These are phyloP conservation scores for Talaromyces proteolyticus DNA, from an alignment of 495 filamentous ascomycete species.

Conservation along the genomic window DNA sequence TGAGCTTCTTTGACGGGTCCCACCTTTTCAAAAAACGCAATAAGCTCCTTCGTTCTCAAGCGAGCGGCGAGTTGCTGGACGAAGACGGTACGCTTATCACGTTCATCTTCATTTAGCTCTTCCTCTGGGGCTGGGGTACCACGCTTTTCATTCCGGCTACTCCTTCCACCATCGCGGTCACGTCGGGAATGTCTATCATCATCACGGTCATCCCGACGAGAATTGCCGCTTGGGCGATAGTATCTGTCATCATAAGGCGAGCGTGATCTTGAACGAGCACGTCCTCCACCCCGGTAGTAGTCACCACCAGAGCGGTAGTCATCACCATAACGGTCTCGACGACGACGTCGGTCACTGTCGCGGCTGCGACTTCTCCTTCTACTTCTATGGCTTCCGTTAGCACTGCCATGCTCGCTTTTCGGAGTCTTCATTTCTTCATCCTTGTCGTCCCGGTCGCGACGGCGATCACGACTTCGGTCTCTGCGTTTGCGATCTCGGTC, in stretches of 20 bases:
- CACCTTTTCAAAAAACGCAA: constrained; percentile 93
- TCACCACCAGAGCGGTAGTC: constrained; percentile 63
- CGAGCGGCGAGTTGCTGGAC: constrained; percentile 96
- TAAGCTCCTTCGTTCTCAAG: constrained; percentile 85
- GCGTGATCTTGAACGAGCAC: constrained; percentile 66
- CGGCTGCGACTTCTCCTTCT: constrained; percentile 78
- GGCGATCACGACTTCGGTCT: constrained; percentile 62
- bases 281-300: constrained; percentile 67
- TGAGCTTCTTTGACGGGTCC: constrained; percentile 96
- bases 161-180: constrained; percentile 50
- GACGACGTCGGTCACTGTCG: constrained; percentile 70
- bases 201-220: constrained; percentile 43
- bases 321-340: constrained; percentile 67
- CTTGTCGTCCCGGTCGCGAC: constrained; percentile 57
- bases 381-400: constrained; percentile 76
- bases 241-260: constrained; percentile 69
- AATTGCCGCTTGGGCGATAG: constrained; percentile 66
- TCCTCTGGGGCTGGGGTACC: constrained; percentile 49
- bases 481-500: constrained; percentile 56
- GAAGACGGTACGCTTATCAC: constrained; percentile 94
- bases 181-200: constrained; percentile 48
- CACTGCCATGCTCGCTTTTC: constrained; percentile 74
- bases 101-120: constrained; percentile 87
- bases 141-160: constrained; percentile 40
- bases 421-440: constrained; percentile 66